Conservation (phyloP, 176 grass and related monocot genomes). For the Thalia dealbata region DNA sequence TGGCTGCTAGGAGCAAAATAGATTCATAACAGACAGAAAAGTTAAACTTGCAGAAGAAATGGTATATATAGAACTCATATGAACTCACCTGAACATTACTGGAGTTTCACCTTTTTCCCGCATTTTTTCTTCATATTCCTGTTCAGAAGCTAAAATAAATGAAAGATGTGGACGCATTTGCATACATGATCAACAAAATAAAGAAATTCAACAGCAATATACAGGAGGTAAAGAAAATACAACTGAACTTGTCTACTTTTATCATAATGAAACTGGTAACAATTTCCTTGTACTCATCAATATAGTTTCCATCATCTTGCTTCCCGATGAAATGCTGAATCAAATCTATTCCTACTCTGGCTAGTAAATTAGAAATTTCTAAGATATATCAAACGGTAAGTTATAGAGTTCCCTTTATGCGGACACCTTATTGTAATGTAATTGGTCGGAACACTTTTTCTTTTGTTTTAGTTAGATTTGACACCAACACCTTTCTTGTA, state of each 20-base stretch:
- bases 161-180: not conserved
- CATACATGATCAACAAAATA: not conserved
- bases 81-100: slow-evolving; percentile 87
- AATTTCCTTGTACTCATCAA: not conserved
- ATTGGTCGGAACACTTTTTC: too few species aligned
- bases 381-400: too few species aligned
- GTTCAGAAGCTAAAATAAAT: slow-evolving; percentile 21
- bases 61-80: not conserved
- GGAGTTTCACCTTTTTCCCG: slow-evolving; percentile 91
- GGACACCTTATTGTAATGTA: too few species aligned
- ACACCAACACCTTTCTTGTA: too few species aligned
- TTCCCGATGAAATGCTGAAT: too few species aligned
- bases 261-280: not conserved
- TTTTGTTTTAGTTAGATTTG: too few species aligned
- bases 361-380: too few species aligned
- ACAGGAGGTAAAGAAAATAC: not conserved
- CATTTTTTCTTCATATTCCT: slow-evolving; percentile 99
- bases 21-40: slow-evolving; percentile 18
- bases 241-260: not conserved
- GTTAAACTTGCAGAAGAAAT: slow-evolving; percentile 28
- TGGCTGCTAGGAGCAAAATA: slow-evolving; percentile 42
- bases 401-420: too few species aligned
- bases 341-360: too few species aligned
- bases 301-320: too few species aligned
- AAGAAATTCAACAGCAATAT: not conserved